phyloP scores from a whole-genome alignment of 306 rosid genomes.

The Fragaria nilgerrensis region DNA sequence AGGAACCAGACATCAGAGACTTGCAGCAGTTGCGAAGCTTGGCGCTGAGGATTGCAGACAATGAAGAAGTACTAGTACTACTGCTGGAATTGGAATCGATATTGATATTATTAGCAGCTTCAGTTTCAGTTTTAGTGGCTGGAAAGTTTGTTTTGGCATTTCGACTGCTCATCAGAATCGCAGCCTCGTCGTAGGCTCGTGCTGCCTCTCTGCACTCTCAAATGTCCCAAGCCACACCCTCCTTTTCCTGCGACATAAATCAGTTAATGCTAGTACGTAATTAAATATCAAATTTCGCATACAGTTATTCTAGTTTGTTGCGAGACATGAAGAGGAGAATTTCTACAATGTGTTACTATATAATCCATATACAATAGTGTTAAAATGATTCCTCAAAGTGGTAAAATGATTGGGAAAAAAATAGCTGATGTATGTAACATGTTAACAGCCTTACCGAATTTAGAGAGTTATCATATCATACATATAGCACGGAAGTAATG shows the following conservation, averaged over 20 bases:
- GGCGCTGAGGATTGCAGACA: conserved; percentile 55
- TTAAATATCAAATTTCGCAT: not conserved
- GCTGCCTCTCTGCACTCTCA: conserved; percentile 91
- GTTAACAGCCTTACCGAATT: no score
- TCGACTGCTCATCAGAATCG: conserved; percentile 69
- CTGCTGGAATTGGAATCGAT: not conserved
- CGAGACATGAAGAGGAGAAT: no score
- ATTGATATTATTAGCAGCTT: conserved; percentile 12
- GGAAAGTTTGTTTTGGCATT: conserved; percentile 37
- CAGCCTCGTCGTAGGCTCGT: conserved; percentile 86
- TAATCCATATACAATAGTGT: not conserved
- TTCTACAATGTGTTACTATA: not conserved
- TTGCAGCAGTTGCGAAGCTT: conserved; percentile 66
- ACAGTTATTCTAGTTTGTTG: not conserved
- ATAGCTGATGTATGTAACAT: no score
- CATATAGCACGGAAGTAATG: not conserved
- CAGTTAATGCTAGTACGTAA: not conserved
- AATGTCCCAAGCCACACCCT: conserved; percentile 99
- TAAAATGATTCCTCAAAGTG: no score
- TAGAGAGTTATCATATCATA: no score
- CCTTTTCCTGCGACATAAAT: conserved; percentile 50
- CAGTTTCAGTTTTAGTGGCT: conserved; percentile 18
- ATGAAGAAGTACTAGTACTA: conserved; percentile 20
- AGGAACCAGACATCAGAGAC: conserved; percentile 55
- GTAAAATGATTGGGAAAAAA: no score